phyloP scores from a whole-genome alignment of 768 basidiomycete species.

The Kwoniella mangroviensis region DNA sequence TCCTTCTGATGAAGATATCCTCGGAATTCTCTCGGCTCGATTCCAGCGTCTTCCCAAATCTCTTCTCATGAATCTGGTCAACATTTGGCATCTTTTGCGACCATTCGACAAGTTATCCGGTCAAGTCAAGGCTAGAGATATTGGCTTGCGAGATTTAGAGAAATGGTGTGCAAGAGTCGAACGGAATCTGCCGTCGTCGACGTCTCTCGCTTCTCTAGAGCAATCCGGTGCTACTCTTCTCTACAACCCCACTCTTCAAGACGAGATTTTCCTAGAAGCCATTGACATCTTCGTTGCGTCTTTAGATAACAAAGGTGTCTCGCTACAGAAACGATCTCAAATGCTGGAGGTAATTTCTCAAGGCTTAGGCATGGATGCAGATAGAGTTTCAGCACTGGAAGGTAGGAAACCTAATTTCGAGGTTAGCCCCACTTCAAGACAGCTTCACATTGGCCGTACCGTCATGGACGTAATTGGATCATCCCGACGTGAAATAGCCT shows the following conservation, averaged over 20 bases:
- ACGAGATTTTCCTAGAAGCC: conserved; percentile 86
- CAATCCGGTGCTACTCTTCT: conserved; percentile 60
- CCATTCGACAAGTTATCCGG: conserved; percentile 31
- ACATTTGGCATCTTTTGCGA: conserved; percentile 70
- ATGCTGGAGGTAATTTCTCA: conserved; percentile 67
- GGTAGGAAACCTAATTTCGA: conserved; percentile 71
- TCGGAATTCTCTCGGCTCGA: conserved; percentile 68
- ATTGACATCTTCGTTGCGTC: conserved; percentile 90
- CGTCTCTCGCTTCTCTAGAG: conserved; percentile 55
- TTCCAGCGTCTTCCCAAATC: conserved; percentile 68
- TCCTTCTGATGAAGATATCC: conserved; percentile 71
- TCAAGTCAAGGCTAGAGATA: conserved; percentile 50
- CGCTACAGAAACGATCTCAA: conserved; percentile 31
- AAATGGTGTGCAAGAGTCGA: conserved; percentile 81
- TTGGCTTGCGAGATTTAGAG: conserved; percentile 77
- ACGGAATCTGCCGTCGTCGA: conserved; percentile 63
- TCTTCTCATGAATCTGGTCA: conserved; percentile 64
- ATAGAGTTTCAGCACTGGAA: conserved; percentile 75
- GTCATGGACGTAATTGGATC: conserved; percentile 57
- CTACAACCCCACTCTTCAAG: conserved; percentile 74
- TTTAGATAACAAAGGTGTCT: conserved; percentile 35
- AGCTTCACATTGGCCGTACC: conserved; percentile 67
- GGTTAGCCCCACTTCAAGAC: conserved; percentile 63
- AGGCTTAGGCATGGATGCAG: conserved; percentile 70
- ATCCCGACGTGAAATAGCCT: conserved; percentile 9